phyloP scores from a whole-genome alignment of 345 rosid genomes.

The Bruguiera parviflora region DNA sequence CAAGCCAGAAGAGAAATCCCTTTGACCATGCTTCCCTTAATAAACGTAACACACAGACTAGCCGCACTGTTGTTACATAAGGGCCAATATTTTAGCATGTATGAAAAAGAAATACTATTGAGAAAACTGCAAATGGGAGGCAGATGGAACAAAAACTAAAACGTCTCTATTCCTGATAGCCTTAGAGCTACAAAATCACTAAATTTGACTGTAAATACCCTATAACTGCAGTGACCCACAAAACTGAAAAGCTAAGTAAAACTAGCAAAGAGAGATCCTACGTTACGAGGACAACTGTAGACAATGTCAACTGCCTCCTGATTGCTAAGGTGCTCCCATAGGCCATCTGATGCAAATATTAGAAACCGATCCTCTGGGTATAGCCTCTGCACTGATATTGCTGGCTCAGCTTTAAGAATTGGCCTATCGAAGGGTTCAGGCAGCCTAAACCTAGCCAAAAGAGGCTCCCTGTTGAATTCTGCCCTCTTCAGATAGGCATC shows the following conservation, averaged over 20 bases:
- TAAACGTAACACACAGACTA: neutral
- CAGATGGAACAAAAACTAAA: neutral
- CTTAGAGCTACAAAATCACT: conserved; percentile 7
- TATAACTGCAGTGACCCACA: neutral
- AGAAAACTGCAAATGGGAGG: neutral
- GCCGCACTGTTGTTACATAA: neutral
- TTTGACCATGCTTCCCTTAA: too few relatives aligned
- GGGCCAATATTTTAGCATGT: neutral
- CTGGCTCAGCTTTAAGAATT: conserved; percentile 85
- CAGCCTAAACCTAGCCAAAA: conserved; percentile 76
- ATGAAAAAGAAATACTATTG: neutral
- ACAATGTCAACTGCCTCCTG: conserved; percentile 97
- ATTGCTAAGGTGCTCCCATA: conserved; percentile 95
- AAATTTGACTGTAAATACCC: neutral
- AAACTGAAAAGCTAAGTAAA: conserved; percentile 4
- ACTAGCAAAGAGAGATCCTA: conserved; percentile 33
- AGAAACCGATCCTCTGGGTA: conserved; percentile 82
- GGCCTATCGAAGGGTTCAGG: conserved; percentile 68
- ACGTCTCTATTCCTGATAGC: conserved; percentile 7
- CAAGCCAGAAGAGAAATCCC: too few relatives aligned
- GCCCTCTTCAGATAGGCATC: conserved; percentile 89
- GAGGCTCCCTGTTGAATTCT: conserved; percentile 83
- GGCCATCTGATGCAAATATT: conserved; percentile 94
- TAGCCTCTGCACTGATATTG: conserved; percentile 64
- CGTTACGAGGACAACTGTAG: conserved; percentile 65